A percentile compares a stretch with the other conserved stretches of the same genome.
Evolutionary conservation across 129 eudicot genomes (phyloP).

Genomic region (Mikania micrantha): DNA sequence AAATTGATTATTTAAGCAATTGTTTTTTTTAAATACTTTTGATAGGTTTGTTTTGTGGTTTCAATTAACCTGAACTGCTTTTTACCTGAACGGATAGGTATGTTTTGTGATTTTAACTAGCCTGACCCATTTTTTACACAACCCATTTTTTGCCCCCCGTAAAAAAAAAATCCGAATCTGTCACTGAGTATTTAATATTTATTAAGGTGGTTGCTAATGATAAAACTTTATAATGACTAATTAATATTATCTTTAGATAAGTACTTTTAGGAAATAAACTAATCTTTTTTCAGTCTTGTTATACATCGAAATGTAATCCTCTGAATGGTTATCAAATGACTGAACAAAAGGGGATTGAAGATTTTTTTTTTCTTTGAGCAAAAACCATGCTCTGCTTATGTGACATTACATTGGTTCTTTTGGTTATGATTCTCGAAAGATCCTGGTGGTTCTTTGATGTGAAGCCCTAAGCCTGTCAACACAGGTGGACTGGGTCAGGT

Average conservation of each 20-base stretch:
- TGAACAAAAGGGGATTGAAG: neutral
- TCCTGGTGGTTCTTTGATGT: constrained; percentile 1
- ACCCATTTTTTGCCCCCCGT: too few relatives aligned
- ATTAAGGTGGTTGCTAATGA: neutral
- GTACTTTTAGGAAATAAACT: neutral
- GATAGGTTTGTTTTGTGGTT: too few relatives aligned
- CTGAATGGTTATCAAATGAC: neutral
- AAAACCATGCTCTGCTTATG: constrained; percentile 1
- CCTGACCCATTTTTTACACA: too few relatives aligned
- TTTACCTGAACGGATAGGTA: too few relatives aligned
- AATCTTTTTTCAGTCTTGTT: neutral
- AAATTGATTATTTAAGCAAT: too few relatives aligned
- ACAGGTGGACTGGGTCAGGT: too few relatives aligned
- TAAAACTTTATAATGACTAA: neutral
- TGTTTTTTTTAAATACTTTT: too few relatives aligned
- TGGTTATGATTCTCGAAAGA: neutral
- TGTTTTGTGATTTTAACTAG: too few relatives aligned
- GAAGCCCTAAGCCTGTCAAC: neutral
- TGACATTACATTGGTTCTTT: neutral
- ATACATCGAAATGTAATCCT: neutral
- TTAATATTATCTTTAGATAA: neutral
- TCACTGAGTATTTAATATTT: too few relatives aligned
- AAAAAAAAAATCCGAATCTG: too few relatives aligned
- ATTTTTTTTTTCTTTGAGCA: neutral
- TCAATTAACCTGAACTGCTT: too few relatives aligned